phyloP scores from a whole-genome alignment of 345 rosid genomes.

The Citrus cavaleriei region DNA sequence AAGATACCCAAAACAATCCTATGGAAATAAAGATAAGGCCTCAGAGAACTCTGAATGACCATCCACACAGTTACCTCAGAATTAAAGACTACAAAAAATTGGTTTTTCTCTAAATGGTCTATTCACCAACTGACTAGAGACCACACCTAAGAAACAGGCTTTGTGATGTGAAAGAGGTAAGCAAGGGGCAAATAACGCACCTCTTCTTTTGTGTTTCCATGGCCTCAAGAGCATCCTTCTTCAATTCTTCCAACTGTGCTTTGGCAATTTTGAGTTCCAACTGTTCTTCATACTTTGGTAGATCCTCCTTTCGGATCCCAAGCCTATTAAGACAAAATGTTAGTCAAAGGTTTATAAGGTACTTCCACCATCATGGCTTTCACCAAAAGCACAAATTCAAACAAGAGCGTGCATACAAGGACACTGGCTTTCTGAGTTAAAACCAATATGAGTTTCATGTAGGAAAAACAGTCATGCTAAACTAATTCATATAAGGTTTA shows the following conservation, averaged over 20 bases:
- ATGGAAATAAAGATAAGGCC: background rate
- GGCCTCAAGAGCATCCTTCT: constrained; percentile 86
- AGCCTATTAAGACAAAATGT: constrained; percentile 43
- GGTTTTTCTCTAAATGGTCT: too few species aligned
- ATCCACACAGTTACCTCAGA: too few species aligned
- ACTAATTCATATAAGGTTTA: background rate
- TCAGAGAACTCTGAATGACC: too few species aligned
- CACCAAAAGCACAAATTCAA: background rate
- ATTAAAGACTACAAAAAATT: too few species aligned
- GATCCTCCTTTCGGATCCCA: constrained; percentile 79
- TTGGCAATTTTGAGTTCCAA: constrained; percentile 79
- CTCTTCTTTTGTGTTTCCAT: constrained; percentile 95
- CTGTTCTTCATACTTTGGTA: constrained; percentile 85
- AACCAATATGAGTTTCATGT: background rate
- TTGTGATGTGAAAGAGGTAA: background rate
- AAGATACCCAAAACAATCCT: background rate
- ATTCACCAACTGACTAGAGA: background rate
- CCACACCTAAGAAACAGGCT: background rate
- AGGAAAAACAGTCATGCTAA: background rate
- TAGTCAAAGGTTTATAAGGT: background rate
- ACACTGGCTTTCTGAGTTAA: background rate
- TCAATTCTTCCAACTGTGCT: constrained; percentile 83
- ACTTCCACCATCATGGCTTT: background rate
- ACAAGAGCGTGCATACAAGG: background rate
- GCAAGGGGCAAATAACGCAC: constrained; percentile 25